Conservation (phyloP, 345 rosid species). For the Camelina hispida region DNA sequence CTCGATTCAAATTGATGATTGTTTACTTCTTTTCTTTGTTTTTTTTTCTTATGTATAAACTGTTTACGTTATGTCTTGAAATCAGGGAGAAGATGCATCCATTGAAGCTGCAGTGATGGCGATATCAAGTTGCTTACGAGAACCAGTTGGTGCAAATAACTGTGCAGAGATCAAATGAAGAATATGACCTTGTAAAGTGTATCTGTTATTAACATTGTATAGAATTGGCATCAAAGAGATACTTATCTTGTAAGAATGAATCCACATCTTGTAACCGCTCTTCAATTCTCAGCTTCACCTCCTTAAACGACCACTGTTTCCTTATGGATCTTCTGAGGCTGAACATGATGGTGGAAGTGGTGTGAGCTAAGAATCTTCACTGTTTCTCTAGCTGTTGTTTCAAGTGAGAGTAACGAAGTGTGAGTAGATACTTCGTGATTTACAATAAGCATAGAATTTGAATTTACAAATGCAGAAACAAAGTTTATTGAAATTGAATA, state of each 20-base stretch:
- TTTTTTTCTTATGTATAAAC: not conserved
- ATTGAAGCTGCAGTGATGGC: constrained; percentile 93
- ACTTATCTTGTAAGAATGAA: constrained; percentile 12
- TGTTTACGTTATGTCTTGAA: constrained; percentile 19
- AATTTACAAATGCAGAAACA: too few species aligned
- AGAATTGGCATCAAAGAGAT: constrained; percentile 2
- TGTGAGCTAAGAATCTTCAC: not conserved
- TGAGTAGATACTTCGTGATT: not conserved
- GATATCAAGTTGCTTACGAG: constrained; percentile 80
- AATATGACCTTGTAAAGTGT: not conserved
- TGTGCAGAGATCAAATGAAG: constrained; percentile 70
- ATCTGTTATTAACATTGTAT: constrained; percentile 19
- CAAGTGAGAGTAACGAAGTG: not conserved
- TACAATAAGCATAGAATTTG: too few species aligned
- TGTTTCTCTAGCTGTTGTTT: not conserved
- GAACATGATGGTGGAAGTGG: not conserved
- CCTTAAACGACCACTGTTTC: not conserved
- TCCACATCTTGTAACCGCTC: not conserved
- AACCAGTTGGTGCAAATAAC: constrained; percentile 75
- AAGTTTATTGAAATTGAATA: too few species aligned
- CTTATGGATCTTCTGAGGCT: not conserved
- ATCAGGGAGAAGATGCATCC: constrained; percentile 91
- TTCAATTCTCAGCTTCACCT: not conserved
- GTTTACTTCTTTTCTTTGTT: too few species aligned
- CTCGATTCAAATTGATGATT: constrained; percentile 19